Evolutionary conservation across 768 basidiomycete genomes (phyloP).

Genomic region (Mycena albidolilacea): DNA sequence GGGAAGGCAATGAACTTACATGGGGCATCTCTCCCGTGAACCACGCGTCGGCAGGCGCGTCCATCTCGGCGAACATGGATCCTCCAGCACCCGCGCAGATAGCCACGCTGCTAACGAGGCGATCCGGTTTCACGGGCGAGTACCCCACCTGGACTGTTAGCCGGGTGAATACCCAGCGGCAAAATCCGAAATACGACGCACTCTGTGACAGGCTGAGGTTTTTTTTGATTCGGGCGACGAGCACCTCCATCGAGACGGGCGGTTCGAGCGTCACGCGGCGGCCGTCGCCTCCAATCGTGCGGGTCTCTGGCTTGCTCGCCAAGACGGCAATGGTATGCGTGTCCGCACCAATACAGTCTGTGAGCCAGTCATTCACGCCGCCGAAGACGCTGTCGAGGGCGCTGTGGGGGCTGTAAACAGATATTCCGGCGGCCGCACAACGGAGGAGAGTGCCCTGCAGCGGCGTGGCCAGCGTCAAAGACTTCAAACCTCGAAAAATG

Average conservation of each 20-base stretch:
- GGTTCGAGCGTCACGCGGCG: slow-evolving; percentile 75
- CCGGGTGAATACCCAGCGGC: slow-evolving; percentile 41
- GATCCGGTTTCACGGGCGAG: slow-evolving; percentile 50
- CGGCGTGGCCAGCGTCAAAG: slow-evolving; percentile 83
- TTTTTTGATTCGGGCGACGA: slow-evolving; percentile 79
- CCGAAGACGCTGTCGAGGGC: slow-evolving; percentile 87
- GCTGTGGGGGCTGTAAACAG: slow-evolving; percentile 91
- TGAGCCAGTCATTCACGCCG: slow-evolving; percentile 95
- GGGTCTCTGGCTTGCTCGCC: slow-evolving; percentile 54
- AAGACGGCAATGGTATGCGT: slow-evolving; percentile 56
- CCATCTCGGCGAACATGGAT: slow-evolving; percentile 74
- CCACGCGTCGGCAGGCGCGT: slow-evolving; percentile 84
- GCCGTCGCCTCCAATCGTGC: slow-evolving; percentile 73
- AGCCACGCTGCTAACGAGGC: slow-evolving; percentile 74
- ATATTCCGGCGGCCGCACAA: slow-evolving; percentile 87
- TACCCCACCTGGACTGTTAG: slow-evolving; percentile 70
- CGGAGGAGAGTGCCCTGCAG: slow-evolving; percentile 85
- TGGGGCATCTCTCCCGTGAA: slow-evolving; percentile 96
- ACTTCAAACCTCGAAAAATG: slow-evolving; percentile 82
- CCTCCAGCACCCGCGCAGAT: slow-evolving; percentile 95
- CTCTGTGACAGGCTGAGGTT: slow-evolving; percentile 73
- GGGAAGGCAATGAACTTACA: slow-evolving; percentile 59
- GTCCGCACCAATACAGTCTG: slow-evolving; percentile 62
- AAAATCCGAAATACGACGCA: slow-evolving; percentile 50
- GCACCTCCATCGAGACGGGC: slow-evolving; percentile 69